Evolutionary conservation across 495 filamentous ascomycete genomes (phyloP), one percentile per base, ranked within the genome.

Genomic region (Aspergillus funiculosus): DNA sequence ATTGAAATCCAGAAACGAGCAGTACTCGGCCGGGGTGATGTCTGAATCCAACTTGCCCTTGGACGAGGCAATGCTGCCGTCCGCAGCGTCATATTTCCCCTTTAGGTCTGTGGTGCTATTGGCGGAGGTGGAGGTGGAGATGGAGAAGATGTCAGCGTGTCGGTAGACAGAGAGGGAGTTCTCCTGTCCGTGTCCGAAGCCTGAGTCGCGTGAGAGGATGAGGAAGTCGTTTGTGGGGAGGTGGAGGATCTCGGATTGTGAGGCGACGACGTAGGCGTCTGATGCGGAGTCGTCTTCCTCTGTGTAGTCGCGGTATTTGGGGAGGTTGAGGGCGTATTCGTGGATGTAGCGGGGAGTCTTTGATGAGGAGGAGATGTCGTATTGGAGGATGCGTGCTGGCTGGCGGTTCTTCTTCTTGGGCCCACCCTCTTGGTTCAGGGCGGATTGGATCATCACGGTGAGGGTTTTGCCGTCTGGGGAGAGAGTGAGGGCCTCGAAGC

Each of bases 1-100:
- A 63, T 90, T 92, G 53, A 76, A 86, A 60, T 89, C 82, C 26
- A 90, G 49, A 60, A 83, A 89, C 2, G 75, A 54, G 58, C 85
- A 92, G 52, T 86, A 82, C 45, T 69, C 67, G 1, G 80, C 84
- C 0, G 81, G 72, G 2, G 62, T 79, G 54, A 90, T 78, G 11
- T 60, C 72, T 0, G 58, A 13, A 9, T 82, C 70, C 18, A 89
- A 59, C 5, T 68, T 61, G 13, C 85, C 85, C 41, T 66, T 67
- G 4, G 59, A 52, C 32, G 65, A 66, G 4, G 78, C 77, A 53
- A 82, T 72, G 8, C 68, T 53, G n/a, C 73, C 75, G 17, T 53
- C 64, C 8, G 55, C 56, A 10, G 55, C 69, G 60, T 87, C 81
- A 50, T 78, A 74, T 26, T 64, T 71, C 10, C 75, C 74, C 58